These are phyloP conservation scores for Vairimorpha apis DNA, from an alignment of 371 early-diverging fungal species.

Conservation along the genomic window DNA sequence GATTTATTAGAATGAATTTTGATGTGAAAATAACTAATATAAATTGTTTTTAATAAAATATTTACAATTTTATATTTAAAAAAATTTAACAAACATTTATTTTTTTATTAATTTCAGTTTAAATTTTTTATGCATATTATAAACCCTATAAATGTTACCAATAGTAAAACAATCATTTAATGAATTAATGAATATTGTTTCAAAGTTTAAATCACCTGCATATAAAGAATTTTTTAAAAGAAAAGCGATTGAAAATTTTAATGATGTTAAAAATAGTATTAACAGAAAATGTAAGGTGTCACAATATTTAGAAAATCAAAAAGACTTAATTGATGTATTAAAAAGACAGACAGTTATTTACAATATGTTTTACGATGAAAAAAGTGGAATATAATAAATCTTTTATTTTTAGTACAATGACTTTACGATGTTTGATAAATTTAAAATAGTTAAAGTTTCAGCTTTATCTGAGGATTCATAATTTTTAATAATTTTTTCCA, in stretches of 20 bases:
- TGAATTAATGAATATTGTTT: not conserved
- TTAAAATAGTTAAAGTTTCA: not conserved
- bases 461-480: not conserved
- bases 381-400: conserved; percentile 23
- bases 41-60: not conserved
- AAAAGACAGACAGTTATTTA: conserved; percentile 38
- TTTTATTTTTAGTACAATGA: not conserved
- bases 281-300: conserved; percentile 21
- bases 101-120: too few species aligned
- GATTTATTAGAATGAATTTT: too few species aligned
- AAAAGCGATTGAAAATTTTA: conserved; percentile 29
- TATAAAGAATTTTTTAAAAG: conserved; percentile 23
- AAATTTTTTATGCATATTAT: too few species aligned
- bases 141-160: conserved; percentile 25
- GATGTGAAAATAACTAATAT: not conserved
- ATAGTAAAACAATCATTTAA: conserved; percentile 18
- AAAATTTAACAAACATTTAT: too few species aligned
- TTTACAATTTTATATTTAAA: not conserved
- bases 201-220: conserved; percentile 43
- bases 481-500: not conserved
- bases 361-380: conserved; percentile 43
- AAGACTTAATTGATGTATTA: conserved; percentile 28
- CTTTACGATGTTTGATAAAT: conserved; percentile 1
- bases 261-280: not conserved
- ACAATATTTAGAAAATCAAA: conserved; percentile 31